Base-by-base conservation (phyloP, 495 filamentous ascomycete species). In the Trichocladium antarcticum region DNA sequence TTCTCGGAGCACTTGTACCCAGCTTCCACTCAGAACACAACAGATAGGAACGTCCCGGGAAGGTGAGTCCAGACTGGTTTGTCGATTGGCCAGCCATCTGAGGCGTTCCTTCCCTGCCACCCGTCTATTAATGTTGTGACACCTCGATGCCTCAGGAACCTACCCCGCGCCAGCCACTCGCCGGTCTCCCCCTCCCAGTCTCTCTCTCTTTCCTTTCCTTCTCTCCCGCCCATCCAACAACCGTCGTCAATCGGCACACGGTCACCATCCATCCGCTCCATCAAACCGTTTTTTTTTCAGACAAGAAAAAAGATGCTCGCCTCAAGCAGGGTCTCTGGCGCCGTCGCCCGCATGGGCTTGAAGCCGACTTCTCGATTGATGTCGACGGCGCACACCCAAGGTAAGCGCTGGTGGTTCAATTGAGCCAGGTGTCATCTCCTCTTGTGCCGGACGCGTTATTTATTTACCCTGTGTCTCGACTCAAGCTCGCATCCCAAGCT, bases 401-500 rank as follows among this genome's bases (percentile, higher is more conserved):
- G 57, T 59, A 59, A 34, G 57, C 54, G 15, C 31, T 47, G 24
- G 24, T 27, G n/a, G n/a, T n/a, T n/a, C 31, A 37, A 49, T 41
- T 51, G 43, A 32, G 40, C 36, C 42, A 40, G 21, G 31, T 50
- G 39, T 50, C 47, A 37, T 20, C 32, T 41, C 32, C 24, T 37
- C 35, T 15, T 15, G 1, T 22, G 27, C 31, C 7, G 41, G 20
- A 37, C 42, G 45, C 47, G 45, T 40, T 34, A 38, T 47, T 53
- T 40, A 48, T 15, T 32, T 19, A 17, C n/a, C n/a, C n/a, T n/a
- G n/a, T n/a, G n/a, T 42, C 31, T 50, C 42, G 19, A 32, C 39
- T 34, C 40, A 21, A 41, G 37, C 56, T 62, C 59, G 54, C 41
- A 20, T 62, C 42, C 57, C 60, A 29, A 57, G 57, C 60, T 58